Conservation (phyloP, 2,329 filamentous ascomycete genomes). For the Sporothrix phasma region DNA sequence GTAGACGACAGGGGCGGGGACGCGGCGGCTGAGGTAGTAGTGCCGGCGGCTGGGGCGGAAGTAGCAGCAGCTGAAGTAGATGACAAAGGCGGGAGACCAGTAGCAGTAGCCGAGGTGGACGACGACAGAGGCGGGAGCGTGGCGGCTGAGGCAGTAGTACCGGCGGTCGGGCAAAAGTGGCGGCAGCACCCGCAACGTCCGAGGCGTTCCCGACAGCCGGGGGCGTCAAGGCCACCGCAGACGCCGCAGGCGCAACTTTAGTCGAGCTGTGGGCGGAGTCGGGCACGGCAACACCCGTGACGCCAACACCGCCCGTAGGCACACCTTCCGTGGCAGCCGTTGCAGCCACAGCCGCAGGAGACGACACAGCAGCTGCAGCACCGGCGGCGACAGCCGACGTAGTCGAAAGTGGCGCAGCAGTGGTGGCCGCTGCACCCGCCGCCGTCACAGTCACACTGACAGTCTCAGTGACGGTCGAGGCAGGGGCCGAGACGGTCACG, state of each 20-base stretch:
- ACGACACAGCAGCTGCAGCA: constrained; percentile 1
- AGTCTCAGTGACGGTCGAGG: constrained; percentile 7
- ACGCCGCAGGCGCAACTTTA: constrained; percentile 6
- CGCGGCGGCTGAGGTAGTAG: neutral
- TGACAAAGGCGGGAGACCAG: neutral
- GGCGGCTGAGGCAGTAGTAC: neutral
- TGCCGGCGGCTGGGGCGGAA: too few species aligned
- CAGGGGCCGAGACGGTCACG: neutral
- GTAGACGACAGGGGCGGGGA: neutral
- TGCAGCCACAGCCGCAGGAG: neutral
- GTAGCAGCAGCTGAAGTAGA: too few species aligned
- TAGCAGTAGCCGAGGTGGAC: neutral
- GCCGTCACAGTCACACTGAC: constrained; percentile 18
- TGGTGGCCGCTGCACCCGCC: neutral
- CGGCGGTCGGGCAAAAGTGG: too few species aligned
- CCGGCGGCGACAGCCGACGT: neutral
- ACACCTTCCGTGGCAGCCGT: neutral
- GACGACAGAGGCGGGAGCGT: neutral
- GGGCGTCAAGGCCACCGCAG: constrained; percentile 4
- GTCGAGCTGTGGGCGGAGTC: constrained; percentile 14
- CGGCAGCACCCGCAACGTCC: neutral
- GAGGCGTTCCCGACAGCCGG: neutral
- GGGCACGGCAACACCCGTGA: constrained; percentile 19
- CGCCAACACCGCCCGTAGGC: constrained; percentile 16
- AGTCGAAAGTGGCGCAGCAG: neutral